Percentiles rank a stretch among this genome's conserved stretches.
Evolutionary conservation across 148 eudicot genomes (phyloP).

Genomic region (Cornus controversa): DNA sequence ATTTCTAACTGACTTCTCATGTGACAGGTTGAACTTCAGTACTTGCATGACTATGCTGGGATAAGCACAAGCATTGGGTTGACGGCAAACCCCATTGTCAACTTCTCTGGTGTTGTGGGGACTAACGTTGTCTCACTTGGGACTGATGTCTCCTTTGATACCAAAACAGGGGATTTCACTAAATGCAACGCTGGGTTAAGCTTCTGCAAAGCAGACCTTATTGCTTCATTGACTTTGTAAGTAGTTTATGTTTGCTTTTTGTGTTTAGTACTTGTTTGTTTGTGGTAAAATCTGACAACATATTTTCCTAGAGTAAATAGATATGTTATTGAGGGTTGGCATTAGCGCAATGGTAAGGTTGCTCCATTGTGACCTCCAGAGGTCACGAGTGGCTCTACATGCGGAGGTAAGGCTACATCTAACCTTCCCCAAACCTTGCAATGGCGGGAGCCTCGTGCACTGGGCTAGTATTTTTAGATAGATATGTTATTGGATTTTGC

Average conservation of each 20-base stretch:
- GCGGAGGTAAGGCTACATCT: too few species aligned
- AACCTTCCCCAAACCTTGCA: too few species aligned
- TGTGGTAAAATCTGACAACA: not conserved
- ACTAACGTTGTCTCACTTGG: conserved; percentile 53
- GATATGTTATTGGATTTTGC: not conserved
- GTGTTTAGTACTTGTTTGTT: not conserved
- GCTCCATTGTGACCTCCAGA: too few species aligned
- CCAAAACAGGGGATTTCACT: conserved; percentile 57
- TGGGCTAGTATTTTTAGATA: too few species aligned
- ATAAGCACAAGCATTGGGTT: conserved; percentile 64
- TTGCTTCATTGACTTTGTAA: conserved; percentile 67
- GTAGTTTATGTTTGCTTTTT: conserved; percentile 18
- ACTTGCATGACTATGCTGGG: conserved; percentile 74
- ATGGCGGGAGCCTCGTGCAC: too few species aligned
- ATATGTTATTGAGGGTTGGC: too few species aligned
- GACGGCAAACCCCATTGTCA: conserved; percentile 66
- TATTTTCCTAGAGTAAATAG: not conserved
- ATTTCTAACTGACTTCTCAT: not conserved
- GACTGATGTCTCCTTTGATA: conserved; percentile 66
- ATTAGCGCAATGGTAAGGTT: too few species aligned
- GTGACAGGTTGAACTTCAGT: conserved; percentile 76
- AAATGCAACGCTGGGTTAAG: conserved; percentile 74
- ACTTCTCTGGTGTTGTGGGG: conserved; percentile 76
- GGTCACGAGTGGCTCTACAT: too few species aligned
- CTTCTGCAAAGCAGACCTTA: conserved; percentile 52